Percentiles rank a stretch among this genome's conserved stretches.
phyloP scores from a whole-genome alignment of 345 rosid species.

The Geranium brycei region DNA sequence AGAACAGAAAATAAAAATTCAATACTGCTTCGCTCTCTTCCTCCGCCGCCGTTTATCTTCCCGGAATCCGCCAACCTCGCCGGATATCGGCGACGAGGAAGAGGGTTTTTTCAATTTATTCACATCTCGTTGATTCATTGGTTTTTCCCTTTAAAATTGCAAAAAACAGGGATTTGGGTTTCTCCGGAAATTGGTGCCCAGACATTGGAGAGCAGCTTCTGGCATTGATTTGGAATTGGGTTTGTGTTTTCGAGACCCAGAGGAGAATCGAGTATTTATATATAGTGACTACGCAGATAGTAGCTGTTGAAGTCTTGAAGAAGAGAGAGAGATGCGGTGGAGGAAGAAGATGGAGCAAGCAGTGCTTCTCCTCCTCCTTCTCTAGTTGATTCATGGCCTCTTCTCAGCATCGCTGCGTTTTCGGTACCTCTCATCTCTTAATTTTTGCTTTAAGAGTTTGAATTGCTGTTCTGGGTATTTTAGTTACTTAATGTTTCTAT shows the following conservation, averaged over 20 bases:
- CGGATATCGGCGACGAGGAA: too few relatives aligned
- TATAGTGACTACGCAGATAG: too few relatives aligned
- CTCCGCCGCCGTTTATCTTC: too few relatives aligned
- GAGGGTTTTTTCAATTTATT: too few relatives aligned
- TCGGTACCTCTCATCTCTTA: constrained; percentile 36
- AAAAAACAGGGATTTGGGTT: too few relatives aligned
- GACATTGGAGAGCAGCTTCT: background rate
- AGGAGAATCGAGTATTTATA: background rate
- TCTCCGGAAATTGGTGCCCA: too few relatives aligned
- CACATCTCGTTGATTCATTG: too few relatives aligned
- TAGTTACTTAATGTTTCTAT: background rate
- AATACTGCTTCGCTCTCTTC: too few relatives aligned
- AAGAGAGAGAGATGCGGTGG: constrained; percentile 3
- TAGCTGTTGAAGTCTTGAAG: too few relatives aligned
- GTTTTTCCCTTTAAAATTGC: too few relatives aligned
- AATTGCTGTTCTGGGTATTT: background rate
- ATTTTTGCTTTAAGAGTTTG: background rate
- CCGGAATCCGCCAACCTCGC: too few relatives aligned
- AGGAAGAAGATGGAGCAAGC: constrained; percentile 49
- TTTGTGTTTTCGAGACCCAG: background rate
- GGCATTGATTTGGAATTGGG: background rate
- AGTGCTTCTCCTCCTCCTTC: constrained; percentile 49
- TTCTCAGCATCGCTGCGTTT: constrained; percentile 94
- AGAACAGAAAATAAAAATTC: too few relatives aligned
- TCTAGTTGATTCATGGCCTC: constrained; percentile 58